Percentiles rank a stretch among this genome's conserved stretches.
phyloP scores from a whole-genome alignment of 2,329 filamentous ascomycete species.

The Cytospora paraplurivora region DNA sequence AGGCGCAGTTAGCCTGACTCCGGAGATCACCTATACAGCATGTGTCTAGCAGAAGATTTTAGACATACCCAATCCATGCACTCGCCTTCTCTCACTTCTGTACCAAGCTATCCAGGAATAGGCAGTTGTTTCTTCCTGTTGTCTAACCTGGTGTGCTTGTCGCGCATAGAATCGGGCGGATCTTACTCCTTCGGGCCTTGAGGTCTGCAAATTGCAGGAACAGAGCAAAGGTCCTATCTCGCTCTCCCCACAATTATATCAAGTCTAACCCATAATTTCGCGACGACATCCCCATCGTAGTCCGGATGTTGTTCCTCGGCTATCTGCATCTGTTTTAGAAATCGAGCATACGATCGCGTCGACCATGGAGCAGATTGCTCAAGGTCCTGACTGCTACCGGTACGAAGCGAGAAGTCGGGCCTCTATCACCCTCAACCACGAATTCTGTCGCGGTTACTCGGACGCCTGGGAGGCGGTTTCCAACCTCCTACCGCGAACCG shows the following conservation, averaged over 20 bases:
- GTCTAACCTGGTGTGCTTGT: neutral
- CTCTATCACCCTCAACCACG: conserved; percentile 16
- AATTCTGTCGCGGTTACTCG: conserved; percentile 1
- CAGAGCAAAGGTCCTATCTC: neutral
- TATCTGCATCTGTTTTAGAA: neutral
- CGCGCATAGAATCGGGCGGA: neutral
- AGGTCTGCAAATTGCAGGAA: neutral
- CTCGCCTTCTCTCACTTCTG: neutral
- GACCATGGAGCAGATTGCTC: neutral
- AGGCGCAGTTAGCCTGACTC: neutral
- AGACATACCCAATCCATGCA: neutral
- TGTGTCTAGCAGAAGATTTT: neutral
- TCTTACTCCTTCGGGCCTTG: neutral
- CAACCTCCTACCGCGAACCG: neutral
- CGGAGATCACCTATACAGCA: too few species aligned
- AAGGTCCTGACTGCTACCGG: conserved; percentile 14
- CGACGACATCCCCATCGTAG: neutral
- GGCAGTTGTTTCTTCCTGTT: neutral
- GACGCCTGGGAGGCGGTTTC: neutral
- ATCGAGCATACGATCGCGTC: neutral
- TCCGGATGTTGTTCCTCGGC: neutral
- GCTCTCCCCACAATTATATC: neutral
- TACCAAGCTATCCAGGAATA: too few species aligned
- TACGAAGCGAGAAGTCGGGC: neutral
- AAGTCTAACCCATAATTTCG: neutral